These are phyloP conservation scores for Pontederia paniculata DNA, from an alignment of 176 grass and related monocot species.

Conservation along the genomic window DNA sequence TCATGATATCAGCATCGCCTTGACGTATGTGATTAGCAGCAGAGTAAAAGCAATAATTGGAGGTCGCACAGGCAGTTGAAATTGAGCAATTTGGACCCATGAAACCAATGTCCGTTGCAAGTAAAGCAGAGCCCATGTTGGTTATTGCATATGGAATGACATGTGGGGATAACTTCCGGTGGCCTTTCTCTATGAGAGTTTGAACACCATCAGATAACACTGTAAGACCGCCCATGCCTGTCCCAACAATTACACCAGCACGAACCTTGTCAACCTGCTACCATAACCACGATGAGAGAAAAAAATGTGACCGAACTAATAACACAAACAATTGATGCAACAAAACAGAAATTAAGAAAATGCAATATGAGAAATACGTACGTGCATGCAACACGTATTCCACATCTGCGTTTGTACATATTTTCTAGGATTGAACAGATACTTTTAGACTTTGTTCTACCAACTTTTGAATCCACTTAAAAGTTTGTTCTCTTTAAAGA, in stretches of 20 bases:
- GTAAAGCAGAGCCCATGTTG: conserved; percentile 54
- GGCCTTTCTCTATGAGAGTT: conserved; percentile 45
- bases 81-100: conserved; percentile 60
- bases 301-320: no score
- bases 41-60: conserved; percentile 50
- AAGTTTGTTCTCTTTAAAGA: no score
- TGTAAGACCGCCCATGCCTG: conserved; percentile 48
- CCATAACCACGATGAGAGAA: background rate
- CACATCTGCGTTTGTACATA: no score
- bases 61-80: conserved; percentile 62
- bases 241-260: conserved; percentile 55
- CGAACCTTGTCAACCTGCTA: conserved; percentile 38
- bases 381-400: no score
- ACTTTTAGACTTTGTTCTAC: no score
- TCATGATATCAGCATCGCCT: conserved; percentile 51
- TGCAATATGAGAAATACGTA: no score
- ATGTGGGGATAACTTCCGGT: conserved; percentile 48
- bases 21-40: conserved; percentile 58
- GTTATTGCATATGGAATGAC: conserved; percentile 51
- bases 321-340: no score
- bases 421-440: no score
- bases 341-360: no score
- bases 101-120: conserved; percentile 57
- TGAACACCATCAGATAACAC: conserved; percentile 38
- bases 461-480: no score